phyloP scores from a whole-genome alignment of 768 basidiomycete genomes.

The Phallus indusiatus region DNA sequence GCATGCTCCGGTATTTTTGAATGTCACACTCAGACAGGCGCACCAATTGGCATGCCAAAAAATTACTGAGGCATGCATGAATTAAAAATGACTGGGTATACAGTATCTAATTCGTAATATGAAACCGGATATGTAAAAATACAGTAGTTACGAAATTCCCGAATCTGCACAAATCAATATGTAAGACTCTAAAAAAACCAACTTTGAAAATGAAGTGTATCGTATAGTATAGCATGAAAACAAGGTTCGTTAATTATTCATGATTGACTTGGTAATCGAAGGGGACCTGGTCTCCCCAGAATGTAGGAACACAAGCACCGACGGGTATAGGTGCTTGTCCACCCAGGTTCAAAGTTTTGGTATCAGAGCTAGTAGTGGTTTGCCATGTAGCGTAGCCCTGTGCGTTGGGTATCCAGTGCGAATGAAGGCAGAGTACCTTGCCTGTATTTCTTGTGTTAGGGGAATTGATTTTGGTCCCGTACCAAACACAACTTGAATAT shows the following conservation, averaged over 20 bases:
- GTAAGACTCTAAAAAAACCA: not conserved
- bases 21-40: no score
- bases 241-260: conserved; percentile 10
- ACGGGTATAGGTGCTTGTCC: conserved; percentile 40
- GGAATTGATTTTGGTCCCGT: conserved; percentile 46
- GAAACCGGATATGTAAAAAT: no score
- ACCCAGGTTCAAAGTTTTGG: conserved; percentile 54
- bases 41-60: no score
- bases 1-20: no score
- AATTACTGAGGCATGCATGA: no score
- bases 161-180: not conserved
- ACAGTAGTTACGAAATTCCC: no score
- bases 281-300: conserved; percentile 55
- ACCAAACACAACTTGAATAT: conserved; percentile 66
- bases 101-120: no score
- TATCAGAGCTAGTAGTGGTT: conserved; percentile 38
- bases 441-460: conserved; percentile 57
- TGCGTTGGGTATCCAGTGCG: conserved; percentile 53
- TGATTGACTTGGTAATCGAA: conserved; percentile 65
- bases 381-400: conserved; percentile 43
- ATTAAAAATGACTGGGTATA: no score
- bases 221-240: not conserved
- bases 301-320: conserved; percentile 53
- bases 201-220: not conserved
- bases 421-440: conserved; percentile 60